These are phyloP conservation scores for Umbelopsis sp. DNA, from an alignment of 371 early-diverging fungal genomes.

Conservation along the genomic window DNA sequence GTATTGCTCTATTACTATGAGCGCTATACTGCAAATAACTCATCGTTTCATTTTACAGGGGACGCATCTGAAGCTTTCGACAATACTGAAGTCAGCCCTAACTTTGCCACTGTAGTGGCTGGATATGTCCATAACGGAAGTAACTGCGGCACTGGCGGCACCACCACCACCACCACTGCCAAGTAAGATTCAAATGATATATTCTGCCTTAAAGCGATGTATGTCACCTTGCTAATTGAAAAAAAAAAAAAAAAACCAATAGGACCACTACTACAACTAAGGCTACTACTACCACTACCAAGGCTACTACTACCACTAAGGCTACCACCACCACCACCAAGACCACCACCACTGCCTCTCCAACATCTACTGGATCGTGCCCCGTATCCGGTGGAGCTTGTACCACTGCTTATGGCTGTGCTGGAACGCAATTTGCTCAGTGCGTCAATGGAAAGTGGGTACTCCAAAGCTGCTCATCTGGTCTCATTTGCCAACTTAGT, in stretches of 20 bases:
- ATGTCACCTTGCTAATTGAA: too few species aligned
- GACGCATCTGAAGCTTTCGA: constrained; percentile 50
- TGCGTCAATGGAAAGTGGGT: constrained; percentile 37
- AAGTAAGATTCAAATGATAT: not conserved
- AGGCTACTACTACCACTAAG: constrained; percentile 19
- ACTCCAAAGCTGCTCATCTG: constrained; percentile 29
- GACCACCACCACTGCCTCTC: not conserved
- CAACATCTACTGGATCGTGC: constrained; percentile 17
- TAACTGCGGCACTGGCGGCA: not conserved
- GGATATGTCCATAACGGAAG: constrained; percentile 29
- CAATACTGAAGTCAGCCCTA: constrained; percentile 34
- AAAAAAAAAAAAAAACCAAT: too few species aligned
- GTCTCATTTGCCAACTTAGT: constrained; percentile 33
- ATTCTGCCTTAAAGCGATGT: too few species aligned
- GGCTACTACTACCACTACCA: not conserved
- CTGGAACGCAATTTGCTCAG: constrained; percentile 28
- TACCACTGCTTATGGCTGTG: constrained; percentile 28
- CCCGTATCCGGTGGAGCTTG: constrained; percentile 26
- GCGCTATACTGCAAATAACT: not conserved
- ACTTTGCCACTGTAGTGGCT: constrained; percentile 38
- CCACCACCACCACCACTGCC: constrained; percentile 14
- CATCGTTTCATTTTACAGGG: not conserved
- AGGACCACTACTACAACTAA: not conserved
- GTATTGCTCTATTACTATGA: not conserved
- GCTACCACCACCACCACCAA: constrained; percentile 6